Conservation (phyloP, 768 basidiomycete species). For the Psilocybe cubensis region DNA sequence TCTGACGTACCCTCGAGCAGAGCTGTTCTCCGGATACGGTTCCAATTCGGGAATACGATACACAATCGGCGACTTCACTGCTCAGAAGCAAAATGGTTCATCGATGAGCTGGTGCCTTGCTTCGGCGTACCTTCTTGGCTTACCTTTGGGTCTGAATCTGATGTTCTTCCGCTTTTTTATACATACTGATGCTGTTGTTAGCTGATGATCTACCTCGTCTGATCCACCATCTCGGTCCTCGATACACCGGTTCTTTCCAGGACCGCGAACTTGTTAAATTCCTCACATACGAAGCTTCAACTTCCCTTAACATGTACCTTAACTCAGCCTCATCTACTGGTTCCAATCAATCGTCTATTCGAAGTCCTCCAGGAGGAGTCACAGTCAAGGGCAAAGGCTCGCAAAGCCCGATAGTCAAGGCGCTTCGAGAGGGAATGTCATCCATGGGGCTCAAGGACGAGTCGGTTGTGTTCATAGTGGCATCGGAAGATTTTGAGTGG, state of each 20-base stretch:
- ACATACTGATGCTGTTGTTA: conserved; percentile 23
- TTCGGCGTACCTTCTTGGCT: conserved; percentile 63
- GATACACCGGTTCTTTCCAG: conserved; percentile 78
- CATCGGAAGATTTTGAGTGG: conserved; percentile 25
- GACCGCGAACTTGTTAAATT: conserved; percentile 71
- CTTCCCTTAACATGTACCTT: conserved; percentile 82
- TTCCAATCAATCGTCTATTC: neutral
- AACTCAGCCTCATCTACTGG: conserved; percentile 41
- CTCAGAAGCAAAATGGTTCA: conserved; percentile 5
- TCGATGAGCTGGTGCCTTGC: conserved; percentile 70
- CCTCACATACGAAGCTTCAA: conserved; percentile 84
- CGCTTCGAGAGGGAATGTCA: conserved; percentile 48
- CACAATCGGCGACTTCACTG: conserved; percentile 53
- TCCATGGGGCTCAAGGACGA: conserved; percentile 32
- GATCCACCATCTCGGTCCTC: conserved; percentile 81
- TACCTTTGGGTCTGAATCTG: conserved; percentile 55
- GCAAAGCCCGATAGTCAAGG: conserved; percentile 42
- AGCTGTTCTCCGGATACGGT: conserved; percentile 1
- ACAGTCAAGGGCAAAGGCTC: neutral
- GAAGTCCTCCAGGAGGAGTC: neutral
- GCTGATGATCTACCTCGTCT: conserved; percentile 75
- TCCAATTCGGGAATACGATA: conserved; percentile 33
- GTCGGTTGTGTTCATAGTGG: conserved; percentile 24
- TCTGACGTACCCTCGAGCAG: conserved; percentile 62
- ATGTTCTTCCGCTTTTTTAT: neutral